Evolutionary conservation across 352 stramenopile species (phyloP).

Genomic region (Globisporangium rhizosaccharum): DNA sequence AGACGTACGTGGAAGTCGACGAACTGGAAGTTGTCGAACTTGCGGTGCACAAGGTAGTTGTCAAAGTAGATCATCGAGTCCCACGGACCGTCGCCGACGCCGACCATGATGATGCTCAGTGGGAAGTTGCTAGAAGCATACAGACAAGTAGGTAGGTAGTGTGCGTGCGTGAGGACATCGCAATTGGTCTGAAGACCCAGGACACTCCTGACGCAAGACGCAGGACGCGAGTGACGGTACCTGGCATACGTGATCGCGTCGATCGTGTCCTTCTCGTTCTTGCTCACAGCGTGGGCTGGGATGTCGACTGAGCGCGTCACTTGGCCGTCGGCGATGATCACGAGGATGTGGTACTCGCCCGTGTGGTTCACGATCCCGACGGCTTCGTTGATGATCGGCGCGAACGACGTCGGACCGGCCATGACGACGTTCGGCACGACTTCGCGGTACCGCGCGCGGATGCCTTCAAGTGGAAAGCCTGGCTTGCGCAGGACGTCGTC

Average conservation of each 20-base stretch:
- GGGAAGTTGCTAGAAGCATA: slow-evolving; percentile 52
- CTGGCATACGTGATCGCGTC: slow-evolving; percentile 72
- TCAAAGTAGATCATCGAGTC: slow-evolving; percentile 80
- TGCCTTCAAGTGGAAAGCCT: slow-evolving; percentile 61
- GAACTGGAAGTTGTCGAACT: slow-evolving; percentile 89
- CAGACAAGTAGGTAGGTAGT: neutral
- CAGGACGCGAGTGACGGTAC: slow-evolving; percentile 1
- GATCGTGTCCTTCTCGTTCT: slow-evolving; percentile 86
- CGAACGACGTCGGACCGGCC: slow-evolving; percentile 81
- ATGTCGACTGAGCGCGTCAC: slow-evolving; percentile 83
- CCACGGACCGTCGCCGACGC: slow-evolving; percentile 78
- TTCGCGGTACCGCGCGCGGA: slow-evolving; percentile 65
- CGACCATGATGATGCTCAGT: slow-evolving; percentile 76
- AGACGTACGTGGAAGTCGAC: slow-evolving; percentile 67
- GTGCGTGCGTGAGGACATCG: neutral
- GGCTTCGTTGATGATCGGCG: slow-evolving; percentile 81
- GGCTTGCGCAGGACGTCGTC: slow-evolving; percentile 19
- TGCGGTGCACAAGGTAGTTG: slow-evolving; percentile 65
- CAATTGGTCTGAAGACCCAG: neutral
- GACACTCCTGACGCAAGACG: too few species aligned
- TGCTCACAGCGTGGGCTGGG: slow-evolving; percentile 61
- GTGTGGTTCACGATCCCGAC: slow-evolving; percentile 76
- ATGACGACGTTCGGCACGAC: slow-evolving; percentile 69
- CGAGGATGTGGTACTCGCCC: slow-evolving; percentile 79
- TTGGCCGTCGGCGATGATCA: slow-evolving; percentile 86